Evolutionary conservation across 441 rosid species (phyloP), one percentile per base, ranked within the genome.

Genomic region (Dalechampia spathulata): DNA sequence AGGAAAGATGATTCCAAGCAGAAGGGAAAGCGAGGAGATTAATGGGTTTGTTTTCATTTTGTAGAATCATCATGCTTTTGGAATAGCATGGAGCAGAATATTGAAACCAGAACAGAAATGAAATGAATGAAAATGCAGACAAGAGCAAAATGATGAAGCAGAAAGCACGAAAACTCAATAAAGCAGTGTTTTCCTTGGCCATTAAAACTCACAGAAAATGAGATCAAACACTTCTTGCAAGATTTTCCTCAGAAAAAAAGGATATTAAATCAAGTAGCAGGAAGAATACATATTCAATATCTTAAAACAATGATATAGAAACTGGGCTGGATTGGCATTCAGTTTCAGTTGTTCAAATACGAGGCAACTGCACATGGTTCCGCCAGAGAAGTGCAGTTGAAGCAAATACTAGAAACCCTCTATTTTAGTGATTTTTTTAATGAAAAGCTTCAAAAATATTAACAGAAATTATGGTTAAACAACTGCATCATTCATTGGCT

Each of bases 1-100:
- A 91, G 2, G 72, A 66, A 32, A 87, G 87, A 61, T 68, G 77
- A 69, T 86, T 87, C 96, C 93, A 87, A 4, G 96, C 85, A 30
- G 79, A 71, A 38, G 86, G 70, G 51, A 71, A 81, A 8, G 57
- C 58, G 46, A 79, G 87, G 63, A 91, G 90, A 61, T 81, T 62
- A 55, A 83, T 68, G 15, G 74, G 66, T 53, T 64, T 72, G 54
- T 72, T 78, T 42, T 22, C 71, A 9, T 69, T 61, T 10, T 26
- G 72, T 39, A 49, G 21, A 34, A 55, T 66, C 17, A 68, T 23
- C 37, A 52, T 73, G 64, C 39, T 58, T 39, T 57, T 64, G 49
- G 51, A 69, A 55, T 61, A 73, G 70, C 74, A 76, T 7, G 79
- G 66, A 55, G 68, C 67, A 57, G 79, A 73, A 60, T 70, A 77